Conservation (phyloP, 2,329 filamentous ascomycete genomes). For the Ophiostoma quercus region DNA sequence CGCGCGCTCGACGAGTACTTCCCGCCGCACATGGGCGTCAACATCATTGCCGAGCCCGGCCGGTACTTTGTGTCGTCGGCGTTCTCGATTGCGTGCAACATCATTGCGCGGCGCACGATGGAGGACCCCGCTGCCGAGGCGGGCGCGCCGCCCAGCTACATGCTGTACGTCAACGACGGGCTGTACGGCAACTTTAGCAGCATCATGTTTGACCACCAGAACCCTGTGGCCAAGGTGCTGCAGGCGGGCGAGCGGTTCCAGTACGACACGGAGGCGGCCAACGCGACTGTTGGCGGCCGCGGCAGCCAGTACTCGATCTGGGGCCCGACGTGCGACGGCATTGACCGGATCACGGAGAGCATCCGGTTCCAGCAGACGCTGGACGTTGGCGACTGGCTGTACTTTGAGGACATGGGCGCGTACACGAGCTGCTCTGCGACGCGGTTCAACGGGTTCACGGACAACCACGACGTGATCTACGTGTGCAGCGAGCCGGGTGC, state of each 20-base stretch:
- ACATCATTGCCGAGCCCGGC: constrained; percentile 91
- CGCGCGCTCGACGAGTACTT: constrained; percentile 82
- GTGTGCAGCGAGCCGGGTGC: constrained; percentile 91
- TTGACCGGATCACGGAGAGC: constrained; percentile 85
- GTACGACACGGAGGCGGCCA: constrained; percentile 45
- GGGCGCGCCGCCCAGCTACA: constrained; percentile 64
- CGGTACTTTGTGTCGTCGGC: constrained; percentile 92
- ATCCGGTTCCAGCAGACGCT: constrained; percentile 71
- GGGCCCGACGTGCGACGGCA: constrained; percentile 96
- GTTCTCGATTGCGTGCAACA: constrained; percentile 90
- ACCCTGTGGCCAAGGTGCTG: constrained; percentile 78
- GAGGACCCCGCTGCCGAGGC: constrained; percentile 51
- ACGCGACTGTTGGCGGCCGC: constrained; percentile 35
- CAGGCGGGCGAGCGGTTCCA: constrained; percentile 54
- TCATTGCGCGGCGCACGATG: constrained; percentile 91
- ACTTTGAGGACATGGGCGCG: constrained; percentile 97
- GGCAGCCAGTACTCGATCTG: constrained; percentile 88
- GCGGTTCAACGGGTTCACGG: constrained; percentile 93
- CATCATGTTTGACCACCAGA: constrained; percentile 99
- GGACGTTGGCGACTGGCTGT: constrained; percentile 94
- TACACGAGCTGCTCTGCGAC: constrained; percentile 98
- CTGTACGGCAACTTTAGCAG: constrained; percentile 98
- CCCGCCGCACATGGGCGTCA: constrained; percentile 63
- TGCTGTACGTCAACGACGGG: constrained; percentile 96
- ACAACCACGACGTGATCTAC: constrained; percentile 88